phyloP scores from a whole-genome alignment of 1,139 yeast species.

The Ogataea hybrid region DNA sequence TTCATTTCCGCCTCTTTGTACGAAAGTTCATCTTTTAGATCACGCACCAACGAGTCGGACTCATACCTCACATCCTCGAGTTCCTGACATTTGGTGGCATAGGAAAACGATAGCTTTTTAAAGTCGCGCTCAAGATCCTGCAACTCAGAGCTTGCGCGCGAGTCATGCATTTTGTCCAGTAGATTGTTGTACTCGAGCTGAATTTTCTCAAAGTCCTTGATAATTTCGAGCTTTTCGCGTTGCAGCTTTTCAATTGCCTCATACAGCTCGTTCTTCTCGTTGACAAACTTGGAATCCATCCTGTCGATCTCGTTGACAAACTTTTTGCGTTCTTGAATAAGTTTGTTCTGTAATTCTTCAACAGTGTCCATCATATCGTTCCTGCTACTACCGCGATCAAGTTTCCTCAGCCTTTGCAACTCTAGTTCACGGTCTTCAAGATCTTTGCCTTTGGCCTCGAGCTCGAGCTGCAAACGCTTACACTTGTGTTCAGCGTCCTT shows the following conservation, averaged over 20 bases:
- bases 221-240: conserved; percentile 18
- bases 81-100: conserved; percentile 20
- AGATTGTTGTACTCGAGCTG: conserved; percentile 15
- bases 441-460: conserved; percentile 24
- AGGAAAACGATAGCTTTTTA: conserved; percentile 24
- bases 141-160: conserved; percentile 4
- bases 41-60: conserved; percentile 11
- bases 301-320: conserved; percentile 31
- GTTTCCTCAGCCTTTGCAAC: conserved; percentile 4
- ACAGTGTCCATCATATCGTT: background rate
- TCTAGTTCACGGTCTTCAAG: conserved; percentile 24
- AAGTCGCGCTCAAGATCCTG: conserved; percentile 23
- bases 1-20: conserved; percentile 19
- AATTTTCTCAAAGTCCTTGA: conserved; percentile 14
- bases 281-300: conserved; percentile 34
- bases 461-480: conserved; percentile 18
- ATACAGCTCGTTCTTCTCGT: conserved; percentile 13
- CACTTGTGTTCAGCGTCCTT: conserved; percentile 11
- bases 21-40: conserved; percentile 18
- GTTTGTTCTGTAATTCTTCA: conserved; percentile 14
- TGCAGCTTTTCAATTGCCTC: conserved; percentile 18
- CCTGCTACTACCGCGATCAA: background rate
- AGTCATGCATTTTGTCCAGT: conserved; percentile 1
- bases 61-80: conserved; percentile 12
- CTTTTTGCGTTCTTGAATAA: conserved; percentile 13